A percentile compares a stretch with the other conserved stretches of the same genome.
Conservation (phyloP, 2,329 filamentous ascomycete species). For the Aspergillus fructus region DNA sequence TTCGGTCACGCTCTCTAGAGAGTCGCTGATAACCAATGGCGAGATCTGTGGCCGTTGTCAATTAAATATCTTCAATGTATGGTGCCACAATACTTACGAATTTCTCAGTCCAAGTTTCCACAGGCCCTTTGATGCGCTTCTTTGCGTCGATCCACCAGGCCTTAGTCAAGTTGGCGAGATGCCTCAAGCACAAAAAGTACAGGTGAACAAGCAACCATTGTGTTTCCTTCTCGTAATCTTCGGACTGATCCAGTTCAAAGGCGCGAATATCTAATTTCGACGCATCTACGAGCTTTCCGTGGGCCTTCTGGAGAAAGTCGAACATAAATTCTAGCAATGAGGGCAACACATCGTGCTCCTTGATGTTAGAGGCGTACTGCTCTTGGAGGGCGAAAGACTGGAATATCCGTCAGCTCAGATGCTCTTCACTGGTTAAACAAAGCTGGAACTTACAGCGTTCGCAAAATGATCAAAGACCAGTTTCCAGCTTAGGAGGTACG, state of each 20-base stretch:
- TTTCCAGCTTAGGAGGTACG: slow-evolving; percentile 86
- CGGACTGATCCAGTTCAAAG: slow-evolving; percentile 61
- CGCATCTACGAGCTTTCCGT: slow-evolving; percentile 67
- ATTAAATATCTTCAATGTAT: slow-evolving; percentile 9
- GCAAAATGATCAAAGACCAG: slow-evolving; percentile 84
- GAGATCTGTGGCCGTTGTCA: slow-evolving; percentile 34
- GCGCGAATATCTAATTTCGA: slow-evolving; percentile 69
- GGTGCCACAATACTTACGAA: slow-evolving; percentile 64
- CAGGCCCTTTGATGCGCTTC: slow-evolving; percentile 73
- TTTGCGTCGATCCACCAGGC: slow-evolving; percentile 80
- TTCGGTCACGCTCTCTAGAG: slow-evolving; percentile 39
- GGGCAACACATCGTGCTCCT: slow-evolving; percentile 66
- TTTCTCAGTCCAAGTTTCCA: slow-evolving; percentile 83
- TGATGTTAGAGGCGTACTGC: slow-evolving; percentile 77
- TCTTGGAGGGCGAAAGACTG: slow-evolving; percentile 76
- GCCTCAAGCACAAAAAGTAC: slow-evolving; percentile 77
- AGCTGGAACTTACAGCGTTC: slow-evolving; percentile 53
- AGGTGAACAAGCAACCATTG: slow-evolving; percentile 83
- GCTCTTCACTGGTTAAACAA: background rate
- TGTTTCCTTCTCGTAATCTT: slow-evolving; percentile 68
- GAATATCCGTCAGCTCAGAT: slow-evolving; percentile 24
- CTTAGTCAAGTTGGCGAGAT: slow-evolving; percentile 76
- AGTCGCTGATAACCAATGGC: slow-evolving; percentile 41
- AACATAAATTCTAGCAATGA: slow-evolving; percentile 77
- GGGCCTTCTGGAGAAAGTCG: slow-evolving; percentile 77